Percentiles rank a stretch among this genome's conserved stretches.
These are phyloP conservation scores for Mrakia blollopis DNA, from an alignment of 768 basidiomycete genomes.

Conservation along the genomic window DNA sequence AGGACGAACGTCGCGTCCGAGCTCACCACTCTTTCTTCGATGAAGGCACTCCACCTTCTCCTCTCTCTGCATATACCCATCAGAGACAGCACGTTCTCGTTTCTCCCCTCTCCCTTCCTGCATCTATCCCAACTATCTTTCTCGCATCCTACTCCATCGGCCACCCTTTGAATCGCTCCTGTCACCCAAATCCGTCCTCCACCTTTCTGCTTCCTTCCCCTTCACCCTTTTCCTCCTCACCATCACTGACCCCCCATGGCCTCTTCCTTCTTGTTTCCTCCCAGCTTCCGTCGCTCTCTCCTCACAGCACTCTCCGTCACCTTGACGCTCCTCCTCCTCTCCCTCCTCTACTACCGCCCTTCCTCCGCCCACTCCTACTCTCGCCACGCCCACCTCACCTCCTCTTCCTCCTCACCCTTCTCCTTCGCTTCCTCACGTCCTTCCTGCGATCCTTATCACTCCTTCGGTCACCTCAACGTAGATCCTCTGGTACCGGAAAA, in stretches of 20 bases:
- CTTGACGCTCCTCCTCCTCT: not conserved
- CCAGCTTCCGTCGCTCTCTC: constrained; percentile 5
- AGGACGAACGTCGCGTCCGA: too few species aligned
- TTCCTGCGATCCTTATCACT: constrained; percentile 33
- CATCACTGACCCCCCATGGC: not conserved
- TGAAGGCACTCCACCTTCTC: too few species aligned
- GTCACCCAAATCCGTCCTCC: too few species aligned
- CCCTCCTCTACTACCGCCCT: constrained; percentile 11
- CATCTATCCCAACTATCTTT: too few species aligned
- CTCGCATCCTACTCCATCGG: too few species aligned
- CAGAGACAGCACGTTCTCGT: too few species aligned
- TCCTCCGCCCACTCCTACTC: not conserved
- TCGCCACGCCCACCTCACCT: not conserved
- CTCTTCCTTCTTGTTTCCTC: not conserved
- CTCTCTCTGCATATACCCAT: too few species aligned
- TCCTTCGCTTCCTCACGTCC: constrained; percentile 1
- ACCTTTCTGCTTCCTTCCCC: not conserved
- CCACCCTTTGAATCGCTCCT: too few species aligned
- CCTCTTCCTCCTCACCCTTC: not conserved
- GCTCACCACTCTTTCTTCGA: too few species aligned
- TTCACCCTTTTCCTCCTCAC: not conserved
- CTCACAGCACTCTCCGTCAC: not conserved
- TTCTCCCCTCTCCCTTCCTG: too few species aligned
- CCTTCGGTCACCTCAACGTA: constrained; percentile 33
- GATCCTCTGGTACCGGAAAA: constrained; percentile 27